Evolutionary conservation across 176 grass and related monocot species (phyloP).

Genomic region (Dendrocalamus sinicus): DNA sequence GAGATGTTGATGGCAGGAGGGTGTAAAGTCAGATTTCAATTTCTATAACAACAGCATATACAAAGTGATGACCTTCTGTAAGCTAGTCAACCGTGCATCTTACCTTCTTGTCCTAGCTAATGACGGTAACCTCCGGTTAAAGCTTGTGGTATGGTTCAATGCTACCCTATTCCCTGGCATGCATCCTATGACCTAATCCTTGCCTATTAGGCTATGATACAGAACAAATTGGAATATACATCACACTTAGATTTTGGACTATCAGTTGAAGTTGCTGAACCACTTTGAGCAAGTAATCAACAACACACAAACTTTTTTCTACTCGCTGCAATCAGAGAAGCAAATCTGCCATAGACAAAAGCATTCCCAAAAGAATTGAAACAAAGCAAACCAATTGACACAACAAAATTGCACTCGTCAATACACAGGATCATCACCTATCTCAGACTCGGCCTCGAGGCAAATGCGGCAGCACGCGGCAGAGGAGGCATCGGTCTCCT

Average conservation of each 20-base stretch:
- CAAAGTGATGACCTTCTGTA: background rate
- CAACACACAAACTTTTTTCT: background rate
- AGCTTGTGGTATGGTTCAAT: conserved; percentile 7
- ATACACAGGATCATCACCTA: conserved; percentile 51
- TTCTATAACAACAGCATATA: background rate
- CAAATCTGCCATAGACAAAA: background rate
- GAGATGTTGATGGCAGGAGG: background rate
- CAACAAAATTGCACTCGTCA: conserved; percentile 19
- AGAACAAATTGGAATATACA: conserved; percentile 9
- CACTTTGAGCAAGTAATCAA: background rate
- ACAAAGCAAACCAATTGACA: background rate
- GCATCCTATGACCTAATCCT: background rate
- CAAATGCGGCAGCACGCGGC: conserved; percentile 91
- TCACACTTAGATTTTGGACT: background rate
- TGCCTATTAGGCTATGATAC: background rate
- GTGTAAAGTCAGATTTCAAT: background rate
- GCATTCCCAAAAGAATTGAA: conserved; percentile 14
- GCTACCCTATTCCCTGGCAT: background rate
- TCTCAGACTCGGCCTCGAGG: conserved; percentile 72
- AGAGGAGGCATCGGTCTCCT: conserved; percentile 68
- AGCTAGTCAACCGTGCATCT: background rate
- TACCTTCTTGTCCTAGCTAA: conserved; percentile 2
- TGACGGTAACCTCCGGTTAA: background rate
- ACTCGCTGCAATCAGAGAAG: background rate
- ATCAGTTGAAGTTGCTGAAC: conserved; percentile 4